Evolutionary conservation across 805 yeast genomes (phyloP), one percentile per base, ranked within the genome.

Genomic region (Myxozyma nipponensis): DNA sequence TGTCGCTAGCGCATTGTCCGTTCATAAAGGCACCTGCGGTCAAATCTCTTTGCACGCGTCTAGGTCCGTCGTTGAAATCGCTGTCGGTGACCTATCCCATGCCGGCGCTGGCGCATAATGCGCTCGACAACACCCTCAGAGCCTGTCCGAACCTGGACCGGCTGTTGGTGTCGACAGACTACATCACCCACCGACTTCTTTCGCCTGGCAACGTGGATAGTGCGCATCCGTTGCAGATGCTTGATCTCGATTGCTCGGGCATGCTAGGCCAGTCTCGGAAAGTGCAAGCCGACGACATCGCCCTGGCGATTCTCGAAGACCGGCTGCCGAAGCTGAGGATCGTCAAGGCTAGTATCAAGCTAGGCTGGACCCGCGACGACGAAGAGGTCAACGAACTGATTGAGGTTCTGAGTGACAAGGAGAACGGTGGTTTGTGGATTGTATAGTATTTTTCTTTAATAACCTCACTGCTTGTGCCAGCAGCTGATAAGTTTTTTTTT

Each of bases 1-100:
- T 91, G 43, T 90, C 87, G 57, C 76, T 91, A 62, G 84, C 95
- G 0, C 95, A 87, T 66, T 91, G 98, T 69, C 97, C 98, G 0
- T 72, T 77, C 44, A 71, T 91, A 18, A 77, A 77, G 38, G 85
- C 84, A 23, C 75, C 72, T 43, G 81, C 95, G 0, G 72, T 90
- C 19, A 79, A 81, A 56, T 72, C 74, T 24, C 68, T 91, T 49
- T 67, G 89, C 17, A 69, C 73, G 28, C 77, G 77, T 40, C 75
- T 84, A 41, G 98, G 98, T 0, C 74, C 72, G 24, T 77, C 81
- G 52, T 68, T 91, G 46, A 77, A 72, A 32, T 74, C 78, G 23
- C 70, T 91, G 22, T 76, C 82, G 40, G 80, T 90, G 22, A 82
- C 80, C 54, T 93, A 86, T 62, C 98, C 98, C 1, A 81, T 91